Evolutionary conservation across 2,329 filamentous ascomycete genomes (phyloP).

Genomic region (Microsporum canis): DNA sequence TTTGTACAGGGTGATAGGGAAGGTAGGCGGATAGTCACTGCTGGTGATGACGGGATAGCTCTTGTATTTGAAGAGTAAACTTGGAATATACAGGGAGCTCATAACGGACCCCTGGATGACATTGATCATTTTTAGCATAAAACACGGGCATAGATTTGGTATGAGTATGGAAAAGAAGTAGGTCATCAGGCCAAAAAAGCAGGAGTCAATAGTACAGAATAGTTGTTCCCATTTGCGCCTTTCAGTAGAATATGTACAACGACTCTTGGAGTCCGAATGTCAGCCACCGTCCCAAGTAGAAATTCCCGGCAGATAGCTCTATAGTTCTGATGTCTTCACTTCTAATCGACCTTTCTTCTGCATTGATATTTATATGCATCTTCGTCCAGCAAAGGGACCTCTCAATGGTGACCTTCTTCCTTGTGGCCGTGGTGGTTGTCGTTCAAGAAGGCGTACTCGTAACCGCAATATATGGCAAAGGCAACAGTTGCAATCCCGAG

Average conservation of each 20-base stretch:
- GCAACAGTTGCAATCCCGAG: slow-evolving; percentile 86
- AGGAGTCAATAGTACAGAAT: slow-evolving; percentile 3
- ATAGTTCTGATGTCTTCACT: background rate
- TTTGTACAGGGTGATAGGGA: slow-evolving; percentile 67
- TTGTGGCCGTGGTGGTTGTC: slow-evolving; percentile 50
- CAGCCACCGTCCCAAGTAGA: background rate
- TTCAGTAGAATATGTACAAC: slow-evolving; percentile 2
- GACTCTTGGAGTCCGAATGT: background rate
- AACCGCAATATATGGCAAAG: slow-evolving; percentile 78
- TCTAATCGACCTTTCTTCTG: background rate
- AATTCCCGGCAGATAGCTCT: background rate
- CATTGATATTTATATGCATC: background rate
- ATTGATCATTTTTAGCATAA: background rate
- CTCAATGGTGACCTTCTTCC: slow-evolving; percentile 2
- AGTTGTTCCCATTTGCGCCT: slow-evolving; percentile 1
- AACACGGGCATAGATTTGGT: background rate
- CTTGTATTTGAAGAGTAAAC: slow-evolving; percentile 35
- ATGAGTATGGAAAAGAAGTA: background rate
- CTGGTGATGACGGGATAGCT: slow-evolving; percentile 63
- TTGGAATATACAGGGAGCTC: too few species aligned
- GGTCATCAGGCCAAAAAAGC: background rate
- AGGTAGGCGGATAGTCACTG: slow-evolving; percentile 69
- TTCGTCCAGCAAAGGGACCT: background rate
- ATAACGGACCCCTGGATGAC: background rate
- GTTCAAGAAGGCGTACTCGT: slow-evolving; percentile 76